Conservation (phyloP, 1,139 yeast species). For the Saccharomyces pastorianus region DNA sequence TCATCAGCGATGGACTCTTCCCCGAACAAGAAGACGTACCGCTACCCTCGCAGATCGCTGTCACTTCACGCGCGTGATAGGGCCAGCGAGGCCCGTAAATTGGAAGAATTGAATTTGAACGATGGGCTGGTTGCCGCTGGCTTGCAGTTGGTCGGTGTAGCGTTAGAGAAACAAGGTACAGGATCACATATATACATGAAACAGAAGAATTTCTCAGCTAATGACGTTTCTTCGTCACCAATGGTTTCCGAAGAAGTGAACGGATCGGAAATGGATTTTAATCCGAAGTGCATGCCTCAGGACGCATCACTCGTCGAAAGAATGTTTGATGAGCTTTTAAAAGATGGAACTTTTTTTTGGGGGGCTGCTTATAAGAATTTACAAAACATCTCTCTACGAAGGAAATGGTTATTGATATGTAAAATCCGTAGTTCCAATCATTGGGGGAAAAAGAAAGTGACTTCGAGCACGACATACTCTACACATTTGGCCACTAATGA, state of each 20-base stretch:
- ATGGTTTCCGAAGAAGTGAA: background rate
- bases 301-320: conserved; percentile 7
- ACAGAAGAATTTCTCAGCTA: conserved; percentile 6
- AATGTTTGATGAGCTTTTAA: conserved; percentile 8
- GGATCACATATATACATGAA: conserved; percentile 3
- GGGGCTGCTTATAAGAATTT: conserved; percentile 7
- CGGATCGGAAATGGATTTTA: background rate
- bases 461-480: too few species aligned
- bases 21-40: background rate
- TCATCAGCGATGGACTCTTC: too few species aligned
- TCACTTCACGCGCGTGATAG: background rate
- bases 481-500: background rate
- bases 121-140: conserved; percentile 5
- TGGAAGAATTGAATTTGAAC: background rate
- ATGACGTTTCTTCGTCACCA: conserved; percentile 1
- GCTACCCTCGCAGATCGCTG: background rate
- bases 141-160: conserved; percentile 4
- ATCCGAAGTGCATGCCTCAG: conserved; percentile 6
- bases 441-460: too few species aligned
- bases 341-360: conserved; percentile 9
- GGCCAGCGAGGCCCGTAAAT: background rate
- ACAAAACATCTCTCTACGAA: conserved; percentile 6
- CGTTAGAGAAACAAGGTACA: background rate
- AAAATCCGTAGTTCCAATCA: conserved; percentile 6
- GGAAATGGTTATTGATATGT: conserved; percentile 14